Base-by-base conservation (phyloP, 192 early-diverging fungal species). In the Umbelopsis isabellina region DNA sequence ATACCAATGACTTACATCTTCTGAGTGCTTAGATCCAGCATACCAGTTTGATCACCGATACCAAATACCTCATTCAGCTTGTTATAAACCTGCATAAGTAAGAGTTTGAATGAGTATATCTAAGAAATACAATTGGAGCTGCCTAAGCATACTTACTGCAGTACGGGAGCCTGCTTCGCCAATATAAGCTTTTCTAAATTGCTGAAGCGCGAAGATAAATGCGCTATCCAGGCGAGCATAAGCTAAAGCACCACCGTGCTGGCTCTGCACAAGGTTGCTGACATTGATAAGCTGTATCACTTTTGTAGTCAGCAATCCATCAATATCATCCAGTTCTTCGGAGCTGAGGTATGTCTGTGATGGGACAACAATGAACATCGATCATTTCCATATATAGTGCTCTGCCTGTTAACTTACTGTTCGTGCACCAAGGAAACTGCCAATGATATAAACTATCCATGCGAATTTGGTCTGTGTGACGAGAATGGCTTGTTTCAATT, bases 131-230 rank as follows among this genome's bases (percentile, higher is more conserved):
- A 11, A 9, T 11, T 18, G 12, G 12, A n/a, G 16, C 6, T 16
- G 12, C 0, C 11, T 16, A 1, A 5, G 18, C 1, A 7, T 61
- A 52, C 71, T 70, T 65, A 70, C 75, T 35, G 86, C 78, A 8
- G 79, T 83, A 50, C 83, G 82, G 50, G 84, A 78, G 22, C 83
- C 72, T 27, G 83, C 82, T 70, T 95, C 92, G 65, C 94, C 90
- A 30, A 96, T 85, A 72, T 96, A 96, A 20, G 88, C 87, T 55
- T 91, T 89, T 12, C 91, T 83, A 76, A 96, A 96, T 51, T 85
- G 80, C 7, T 82, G 83, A 74, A 92, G 92, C 65, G 95, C 88
- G 72, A 89, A 90, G n/a, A 94, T 65, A 67, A 96, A 87, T 11
- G 94, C 89, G 47, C 89, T 81, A 73, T 95, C 92, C 2, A 97